Conservation (phyloP, 305 asterid species). For the Fraxinus nigra region DNA sequence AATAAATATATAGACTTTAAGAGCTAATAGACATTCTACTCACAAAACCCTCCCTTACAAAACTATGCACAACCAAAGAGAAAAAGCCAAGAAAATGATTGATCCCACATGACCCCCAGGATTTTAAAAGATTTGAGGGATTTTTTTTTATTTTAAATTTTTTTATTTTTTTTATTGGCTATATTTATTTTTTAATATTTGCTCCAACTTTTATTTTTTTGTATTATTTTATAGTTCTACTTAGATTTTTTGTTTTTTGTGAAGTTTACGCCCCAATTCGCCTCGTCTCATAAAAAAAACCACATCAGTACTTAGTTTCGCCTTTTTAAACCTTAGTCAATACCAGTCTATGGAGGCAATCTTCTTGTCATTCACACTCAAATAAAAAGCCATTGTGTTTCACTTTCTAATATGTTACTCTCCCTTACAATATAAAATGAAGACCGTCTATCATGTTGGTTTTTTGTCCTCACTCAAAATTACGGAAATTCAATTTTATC, state of each 20-base stretch:
- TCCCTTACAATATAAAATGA: neutral
- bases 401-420: neutral
- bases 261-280: too few species aligned
- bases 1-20: neutral
- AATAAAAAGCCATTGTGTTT: neutral
- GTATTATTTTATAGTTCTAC: too few species aligned
- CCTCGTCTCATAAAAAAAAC: too few species aligned
- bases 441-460: neutral
- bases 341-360: neutral
- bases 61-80: neutral
- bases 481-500: neutral
- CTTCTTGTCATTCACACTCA: neutral
- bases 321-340: too few species aligned
- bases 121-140: neutral
- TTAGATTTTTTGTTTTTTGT: too few species aligned
- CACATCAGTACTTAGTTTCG: too few species aligned
- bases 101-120: neutral
- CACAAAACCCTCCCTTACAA: neutral
- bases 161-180: too few species aligned
- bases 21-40: conserved; percentile 7
- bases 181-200: too few species aligned
- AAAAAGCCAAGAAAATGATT: conserved; percentile 5
- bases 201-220: too few species aligned
- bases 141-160: too few species aligned
- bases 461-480: neutral